Conservation (phyloP, 257 asterid species). For the Knoxia roxburghii region DNA sequence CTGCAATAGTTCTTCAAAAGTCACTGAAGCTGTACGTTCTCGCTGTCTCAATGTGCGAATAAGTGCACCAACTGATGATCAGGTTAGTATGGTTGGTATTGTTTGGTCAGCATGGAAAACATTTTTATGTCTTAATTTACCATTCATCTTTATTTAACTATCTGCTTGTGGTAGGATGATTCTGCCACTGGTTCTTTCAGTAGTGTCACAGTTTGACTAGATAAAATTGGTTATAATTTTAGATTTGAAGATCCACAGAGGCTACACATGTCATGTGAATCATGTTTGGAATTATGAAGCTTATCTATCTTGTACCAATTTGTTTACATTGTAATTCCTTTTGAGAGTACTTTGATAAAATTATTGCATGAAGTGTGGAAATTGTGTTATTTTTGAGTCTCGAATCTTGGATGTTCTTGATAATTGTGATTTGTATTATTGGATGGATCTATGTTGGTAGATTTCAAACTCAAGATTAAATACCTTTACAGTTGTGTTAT, state of each 20-base stretch:
- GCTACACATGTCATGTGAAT: background rate
- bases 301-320: background rate
- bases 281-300: background rate
- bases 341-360: background rate
- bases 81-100: slow-evolving; percentile 41
- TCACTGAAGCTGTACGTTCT: slow-evolving; percentile 95
- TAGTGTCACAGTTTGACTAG: background rate
- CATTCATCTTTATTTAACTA: background rate
- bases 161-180: background rate
- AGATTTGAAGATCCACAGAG: background rate
- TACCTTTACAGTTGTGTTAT: background rate
- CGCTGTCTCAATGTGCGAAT: slow-evolving; percentile 91
- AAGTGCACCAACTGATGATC: slow-evolving; percentile 72
- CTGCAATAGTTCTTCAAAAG: slow-evolving; percentile 97
- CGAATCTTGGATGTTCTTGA: too few relatives aligned
- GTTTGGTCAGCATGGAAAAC: slow-evolving; percentile 3
- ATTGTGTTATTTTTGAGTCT: background rate
- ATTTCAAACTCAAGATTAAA: background rate
- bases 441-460: background rate
- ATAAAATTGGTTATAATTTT: background rate
- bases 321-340: background rate
- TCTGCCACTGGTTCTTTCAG: background rate
- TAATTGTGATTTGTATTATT: too few relatives aligned
- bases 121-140: too few relatives aligned
- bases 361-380: background rate